Percentiles rank a stretch among this genome's conserved stretches.
These are phyloP conservation scores for Powellomyces hirtus DNA, from an alignment of 192 early-diverging fungal species.

Conservation along the genomic window DNA sequence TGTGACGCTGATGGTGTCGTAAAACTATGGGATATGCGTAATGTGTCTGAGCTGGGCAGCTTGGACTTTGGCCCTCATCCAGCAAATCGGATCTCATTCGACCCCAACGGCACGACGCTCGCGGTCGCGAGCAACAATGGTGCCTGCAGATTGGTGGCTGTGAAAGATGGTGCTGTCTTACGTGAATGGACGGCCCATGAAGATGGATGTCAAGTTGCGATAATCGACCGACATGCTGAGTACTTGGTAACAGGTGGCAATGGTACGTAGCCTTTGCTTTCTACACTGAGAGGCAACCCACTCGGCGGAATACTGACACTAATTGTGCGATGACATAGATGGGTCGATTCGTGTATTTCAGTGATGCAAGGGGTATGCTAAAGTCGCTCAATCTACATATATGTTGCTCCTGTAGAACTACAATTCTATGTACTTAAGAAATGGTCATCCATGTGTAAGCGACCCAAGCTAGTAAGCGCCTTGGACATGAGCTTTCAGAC, in stretches of 20 bases:
- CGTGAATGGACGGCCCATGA: constrained; percentile 32
- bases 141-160: constrained; percentile 29
- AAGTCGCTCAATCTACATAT: too few relatives aligned
- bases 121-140: constrained; percentile 51
- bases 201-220: constrained; percentile 40
- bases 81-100: constrained; percentile 49
- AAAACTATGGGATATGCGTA: constrained; percentile 54
- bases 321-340: not conserved
- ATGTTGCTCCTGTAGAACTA: too few relatives aligned
- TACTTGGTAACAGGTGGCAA: constrained; percentile 44
- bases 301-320: not conserved
- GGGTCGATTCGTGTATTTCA: constrained; percentile 7
- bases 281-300: not conserved
- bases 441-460: too few relatives aligned
- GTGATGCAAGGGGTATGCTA: too few relatives aligned
- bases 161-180: not conserved
- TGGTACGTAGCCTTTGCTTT: constrained; percentile 24
- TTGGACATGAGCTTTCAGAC: too few relatives aligned
- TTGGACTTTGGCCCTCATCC: constrained; percentile 43
- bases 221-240: constrained; percentile 46
- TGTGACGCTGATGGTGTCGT: constrained; percentile 52
- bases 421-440: too few relatives aligned
- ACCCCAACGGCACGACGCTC: constrained; percentile 41
- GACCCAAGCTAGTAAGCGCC: too few relatives aligned
- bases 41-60: constrained; percentile 35